Percentiles rank a stretch among this genome's conserved stretches.
These are phyloP conservation scores for Ophidiomyces ophidiicola DNA, from an alignment of 2,329 filamentous ascomycete genomes.

Conservation along the genomic window DNA sequence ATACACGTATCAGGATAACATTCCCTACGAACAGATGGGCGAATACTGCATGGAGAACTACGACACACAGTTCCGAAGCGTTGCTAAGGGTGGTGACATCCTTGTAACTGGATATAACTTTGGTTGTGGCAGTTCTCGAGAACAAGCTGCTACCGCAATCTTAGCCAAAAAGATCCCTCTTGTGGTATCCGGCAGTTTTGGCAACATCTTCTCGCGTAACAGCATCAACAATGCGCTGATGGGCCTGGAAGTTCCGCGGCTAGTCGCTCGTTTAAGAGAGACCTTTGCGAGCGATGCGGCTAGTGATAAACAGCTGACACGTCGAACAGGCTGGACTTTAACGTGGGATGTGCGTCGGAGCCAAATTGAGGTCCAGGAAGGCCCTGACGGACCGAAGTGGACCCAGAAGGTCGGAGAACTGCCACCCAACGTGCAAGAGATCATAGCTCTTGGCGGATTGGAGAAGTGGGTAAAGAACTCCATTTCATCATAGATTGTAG, in stretches of 20 bases:
- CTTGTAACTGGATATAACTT: constrained; percentile 83
- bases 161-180: constrained; percentile 69
- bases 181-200: constrained; percentile 68
- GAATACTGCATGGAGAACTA: constrained; percentile 92
- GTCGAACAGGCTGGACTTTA: constrained; percentile 71
- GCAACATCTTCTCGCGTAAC: constrained; percentile 67
- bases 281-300: constrained; percentile 25
- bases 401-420: constrained; percentile 71
- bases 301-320: constrained; percentile 48
- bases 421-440: constrained; percentile 75
- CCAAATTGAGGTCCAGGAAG: constrained; percentile 59
- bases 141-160: constrained; percentile 81
- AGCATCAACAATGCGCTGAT: constrained; percentile 33
- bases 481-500: constrained; percentile 32
- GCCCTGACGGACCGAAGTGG: constrained; percentile 55
- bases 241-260: constrained; percentile 28
- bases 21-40: constrained; percentile 68
- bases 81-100: constrained; percentile 60
- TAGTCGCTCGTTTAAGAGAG: constrained; percentile 25
- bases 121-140: constrained; percentile 66
- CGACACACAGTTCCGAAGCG: constrained; percentile 54
- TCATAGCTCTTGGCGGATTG: constrained; percentile 63
- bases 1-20: constrained; percentile 81
- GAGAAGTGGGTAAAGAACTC: constrained; percentile 72
- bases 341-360: constrained; percentile 67